phyloP scores from a whole-genome alignment of 495 filamentous ascomycete species.

The Penicillium cinerascens region DNA sequence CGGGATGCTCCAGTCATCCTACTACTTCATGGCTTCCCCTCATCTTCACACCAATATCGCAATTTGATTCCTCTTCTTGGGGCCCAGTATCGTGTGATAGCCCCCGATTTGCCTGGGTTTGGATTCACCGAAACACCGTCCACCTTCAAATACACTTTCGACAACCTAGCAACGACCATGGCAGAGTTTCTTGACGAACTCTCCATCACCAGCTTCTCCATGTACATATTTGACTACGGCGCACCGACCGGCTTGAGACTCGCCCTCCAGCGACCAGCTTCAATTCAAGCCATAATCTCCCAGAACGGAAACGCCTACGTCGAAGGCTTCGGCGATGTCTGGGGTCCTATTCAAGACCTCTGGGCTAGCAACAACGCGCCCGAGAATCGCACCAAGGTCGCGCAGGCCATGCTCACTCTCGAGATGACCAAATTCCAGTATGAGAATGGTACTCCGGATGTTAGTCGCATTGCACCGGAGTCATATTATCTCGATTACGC shows the following conservation, averaged over 20 bases:
- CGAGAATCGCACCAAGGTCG: constrained; percentile 38
- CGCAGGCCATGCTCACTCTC: constrained; percentile 36
- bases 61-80: constrained; percentile 59
- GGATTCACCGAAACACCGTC: constrained; percentile 52
- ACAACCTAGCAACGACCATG: constrained; percentile 45
- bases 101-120: constrained; percentile 61
- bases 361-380: constrained; percentile 42
- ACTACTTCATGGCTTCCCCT: constrained; percentile 62
- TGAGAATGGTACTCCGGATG: constrained; percentile 36
- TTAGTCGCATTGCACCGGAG: constrained; percentile 46
- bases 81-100: constrained; percentile 49
- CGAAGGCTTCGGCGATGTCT: constrained; percentile 57
- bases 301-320: constrained; percentile 66
- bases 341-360: constrained; percentile 45
- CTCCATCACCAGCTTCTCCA: constrained; percentile 43
- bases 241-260: constrained; percentile 55
- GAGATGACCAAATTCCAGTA: constrained; percentile 56
- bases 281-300: constrained; percentile 51
- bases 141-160: constrained; percentile 52
- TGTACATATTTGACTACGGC: constrained; percentile 69
- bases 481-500: constrained; percentile 48
- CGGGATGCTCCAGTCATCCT: constrained; percentile 45
- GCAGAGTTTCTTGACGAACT: constrained; percentile 45
- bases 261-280: constrained; percentile 45
- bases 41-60: constrained; percentile 60